Percentiles rank a stretch among this genome's conserved stretches.
Conservation (phyloP, 2,329 filamentous ascomycete genomes). For the Penicillium sp. region DNA sequence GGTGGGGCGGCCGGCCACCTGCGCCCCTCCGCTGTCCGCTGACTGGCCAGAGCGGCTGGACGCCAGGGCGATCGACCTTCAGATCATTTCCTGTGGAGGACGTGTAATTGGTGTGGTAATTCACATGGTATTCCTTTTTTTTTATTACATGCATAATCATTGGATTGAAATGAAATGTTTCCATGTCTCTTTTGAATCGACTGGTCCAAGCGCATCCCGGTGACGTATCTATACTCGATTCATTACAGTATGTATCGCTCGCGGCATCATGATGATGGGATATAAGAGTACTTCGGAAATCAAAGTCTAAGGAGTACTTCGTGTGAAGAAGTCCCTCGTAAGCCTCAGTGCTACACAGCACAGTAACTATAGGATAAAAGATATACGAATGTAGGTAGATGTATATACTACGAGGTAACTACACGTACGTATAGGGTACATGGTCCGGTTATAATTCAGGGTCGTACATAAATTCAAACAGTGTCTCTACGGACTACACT, state of each 20-base stretch:
- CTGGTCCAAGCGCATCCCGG: constrained; percentile 1
- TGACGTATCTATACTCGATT: constrained; percentile 4
- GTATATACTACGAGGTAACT: neutral
- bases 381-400: neutral
- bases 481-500: neutral
- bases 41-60: constrained; percentile 18
- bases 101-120: neutral
- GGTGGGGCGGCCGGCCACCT: constrained; percentile 17
- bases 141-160: neutral
- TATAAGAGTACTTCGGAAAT: neutral
- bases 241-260: neutral
- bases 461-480: neutral
- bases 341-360: neutral
- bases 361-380: neutral
- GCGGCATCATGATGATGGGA: constrained; percentile 12
- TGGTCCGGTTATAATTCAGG: neutral
- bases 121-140: neutral
- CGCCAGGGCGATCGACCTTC: constrained; percentile 19
- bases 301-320: neutral
- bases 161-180: neutral
- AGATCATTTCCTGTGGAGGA: constrained; percentile 20
- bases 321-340: neutral
- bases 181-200: neutral
- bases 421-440: neutral
- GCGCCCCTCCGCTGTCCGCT: constrained; percentile 9